These are phyloP conservation scores for Clavariopsis aquatica DNA, from an alignment of 495 filamentous ascomycete species.

Conservation along the genomic window DNA sequence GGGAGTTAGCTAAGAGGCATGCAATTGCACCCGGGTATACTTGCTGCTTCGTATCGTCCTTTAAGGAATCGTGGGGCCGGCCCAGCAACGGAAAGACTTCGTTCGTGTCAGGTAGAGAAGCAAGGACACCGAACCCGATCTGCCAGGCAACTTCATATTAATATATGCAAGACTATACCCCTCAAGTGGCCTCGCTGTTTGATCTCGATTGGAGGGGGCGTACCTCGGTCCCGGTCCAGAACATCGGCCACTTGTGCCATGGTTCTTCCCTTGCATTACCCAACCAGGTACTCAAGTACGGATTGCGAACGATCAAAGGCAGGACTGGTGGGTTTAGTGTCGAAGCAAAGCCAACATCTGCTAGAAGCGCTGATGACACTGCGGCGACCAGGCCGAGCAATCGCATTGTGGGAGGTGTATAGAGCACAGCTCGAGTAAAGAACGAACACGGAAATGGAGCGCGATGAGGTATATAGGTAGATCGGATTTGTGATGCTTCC, in stretches of 20 bases:
- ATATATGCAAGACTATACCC: no score
- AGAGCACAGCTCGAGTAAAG: conserved; percentile 3
- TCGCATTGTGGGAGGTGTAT: conserved; percentile 32
- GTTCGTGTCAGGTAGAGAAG: conserved; percentile 66
- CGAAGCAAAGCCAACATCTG: conserved; percentile 39
- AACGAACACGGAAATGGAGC: neutral
- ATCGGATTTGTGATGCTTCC: neutral
- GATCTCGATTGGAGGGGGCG: conserved; percentile 33
- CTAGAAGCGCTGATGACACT: conserved; percentile 35
- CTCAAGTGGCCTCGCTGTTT: no score
- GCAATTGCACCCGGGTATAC: conserved; percentile 13
- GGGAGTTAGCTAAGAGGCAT: neutral
- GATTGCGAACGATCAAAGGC: conserved; percentile 85
- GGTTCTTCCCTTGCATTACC: conserved; percentile 73
- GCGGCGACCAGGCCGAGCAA: conserved; percentile 12
- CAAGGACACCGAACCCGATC: conserved; percentile 80
- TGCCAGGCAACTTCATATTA: conserved; percentile 39
- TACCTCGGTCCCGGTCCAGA: conserved; percentile 80
- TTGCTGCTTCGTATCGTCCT: conserved; percentile 48
- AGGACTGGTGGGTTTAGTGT: conserved; percentile 73
- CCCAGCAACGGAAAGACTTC: conserved; percentile 86
- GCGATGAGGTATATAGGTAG: neutral
- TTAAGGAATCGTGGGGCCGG: conserved; percentile 78
- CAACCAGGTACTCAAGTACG: conserved; percentile 89
- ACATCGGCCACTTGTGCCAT: conserved; percentile 95